A percentile compares a stretch with the other conserved stretches of the same genome.
These are phyloP conservation scores for Selaginella moellendorffii DNA, from an alignment of 75 land plant species.

Conservation along the genomic window DNA sequence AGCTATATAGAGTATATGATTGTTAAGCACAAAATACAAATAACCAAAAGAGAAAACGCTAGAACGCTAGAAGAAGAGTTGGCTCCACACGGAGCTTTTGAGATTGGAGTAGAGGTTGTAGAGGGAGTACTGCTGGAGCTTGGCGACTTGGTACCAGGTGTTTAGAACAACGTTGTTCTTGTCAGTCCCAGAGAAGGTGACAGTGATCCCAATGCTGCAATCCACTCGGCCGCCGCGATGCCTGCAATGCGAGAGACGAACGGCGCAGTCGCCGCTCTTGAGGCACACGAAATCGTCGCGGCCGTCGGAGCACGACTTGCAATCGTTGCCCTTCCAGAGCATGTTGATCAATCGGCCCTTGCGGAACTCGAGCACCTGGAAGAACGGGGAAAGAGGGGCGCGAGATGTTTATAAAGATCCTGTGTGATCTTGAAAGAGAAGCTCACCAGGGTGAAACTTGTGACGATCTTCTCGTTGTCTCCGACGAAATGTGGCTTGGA, in stretches of 20 bases:
- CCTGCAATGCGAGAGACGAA: conserved; percentile 33
- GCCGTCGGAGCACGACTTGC: conserved; percentile 40
- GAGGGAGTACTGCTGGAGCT: conserved; percentile 72
- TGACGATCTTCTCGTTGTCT: conserved; percentile 32
- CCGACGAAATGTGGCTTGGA: conserved; percentile 55
- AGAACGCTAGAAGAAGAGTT: neutral
- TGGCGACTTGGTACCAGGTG: conserved; percentile 78
- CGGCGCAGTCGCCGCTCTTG: conserved; percentile 42
- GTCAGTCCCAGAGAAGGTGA: conserved; percentile 84
- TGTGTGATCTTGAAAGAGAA: conserved; percentile 1
- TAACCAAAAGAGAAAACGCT: neutral
- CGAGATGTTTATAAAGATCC: neutral
- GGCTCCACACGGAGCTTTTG: conserved; percentile 33
- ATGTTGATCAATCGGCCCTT: conserved; percentile 51
- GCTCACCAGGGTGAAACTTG: conserved; percentile 71
- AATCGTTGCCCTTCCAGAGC: conserved; percentile 68
- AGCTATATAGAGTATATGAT: too few species aligned
- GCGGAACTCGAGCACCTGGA: conserved; percentile 64
- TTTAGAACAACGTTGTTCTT: conserved; percentile 57
- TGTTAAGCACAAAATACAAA: too few species aligned
- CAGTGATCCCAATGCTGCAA: conserved; percentile 74
- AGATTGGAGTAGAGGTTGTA: conserved; percentile 58
- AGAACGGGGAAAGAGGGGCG: neutral
- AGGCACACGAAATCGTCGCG: conserved; percentile 39
- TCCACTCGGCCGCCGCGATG: conserved; percentile 44